These are phyloP conservation scores for Ambrosia artemisiifolia DNA, from an alignment of 129 eudicot species.

Conservation along the genomic window DNA sequence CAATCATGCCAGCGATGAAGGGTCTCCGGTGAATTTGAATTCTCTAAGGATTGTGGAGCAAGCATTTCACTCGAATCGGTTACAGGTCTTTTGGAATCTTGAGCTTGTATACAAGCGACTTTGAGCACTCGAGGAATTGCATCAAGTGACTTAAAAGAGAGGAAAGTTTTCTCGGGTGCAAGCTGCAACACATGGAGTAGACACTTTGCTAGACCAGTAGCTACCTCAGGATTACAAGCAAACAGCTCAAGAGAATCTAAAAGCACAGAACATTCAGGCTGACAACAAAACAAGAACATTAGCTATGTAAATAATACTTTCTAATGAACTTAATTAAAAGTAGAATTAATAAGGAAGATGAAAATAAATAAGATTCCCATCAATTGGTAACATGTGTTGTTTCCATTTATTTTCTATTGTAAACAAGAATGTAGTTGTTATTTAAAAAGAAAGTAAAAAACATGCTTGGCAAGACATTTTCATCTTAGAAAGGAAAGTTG, in stretches of 20 bases:
- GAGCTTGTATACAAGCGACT: slow-evolving; percentile 85
- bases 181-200: slow-evolving; percentile 68
- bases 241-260: slow-evolving; percentile 87
- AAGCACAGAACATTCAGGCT: slow-evolving; percentile 93
- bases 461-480: background rate
- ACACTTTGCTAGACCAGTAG: slow-evolving; percentile 60
- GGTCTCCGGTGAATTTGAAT: slow-evolving; percentile 27
- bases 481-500: background rate
- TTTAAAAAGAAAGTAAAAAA: background rate
- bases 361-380: slow-evolving; percentile 3
- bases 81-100: slow-evolving; percentile 57
- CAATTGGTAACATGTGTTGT: slow-evolving; percentile 12
- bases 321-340: background rate
- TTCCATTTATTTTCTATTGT: slow-evolving; percentile 3
- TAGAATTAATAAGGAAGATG: background rate
- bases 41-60: slow-evolving; percentile 27
- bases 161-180: slow-evolving; percentile 74
- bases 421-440: background rate
- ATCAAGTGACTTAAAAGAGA: slow-evolving; percentile 77
- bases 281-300: slow-evolving; percentile 28
- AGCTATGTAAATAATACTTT: slow-evolving; percentile 11
- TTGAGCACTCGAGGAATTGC: slow-evolving; percentile 85
- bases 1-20: slow-evolving; percentile 43
- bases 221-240: slow-evolving; percentile 70
- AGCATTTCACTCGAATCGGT: slow-evolving; percentile 26